Evolutionary conservation across 495 filamentous ascomycete genomes (phyloP).

Genomic region (Talaromyces liani): DNA sequence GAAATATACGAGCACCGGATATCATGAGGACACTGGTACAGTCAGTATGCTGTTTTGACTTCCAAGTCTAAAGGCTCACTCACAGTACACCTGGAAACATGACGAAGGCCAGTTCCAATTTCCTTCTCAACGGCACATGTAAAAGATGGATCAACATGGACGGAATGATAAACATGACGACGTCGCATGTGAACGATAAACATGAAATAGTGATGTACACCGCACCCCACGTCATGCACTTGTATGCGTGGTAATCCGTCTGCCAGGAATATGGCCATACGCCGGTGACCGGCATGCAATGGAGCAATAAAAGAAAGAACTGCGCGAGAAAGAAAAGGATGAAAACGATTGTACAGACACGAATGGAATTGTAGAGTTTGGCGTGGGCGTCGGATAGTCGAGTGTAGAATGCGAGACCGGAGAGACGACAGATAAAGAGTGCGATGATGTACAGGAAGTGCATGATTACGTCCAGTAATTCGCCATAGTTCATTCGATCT

Average conservation of each 20-base stretch:
- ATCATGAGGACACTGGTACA: conserved; percentile 32
- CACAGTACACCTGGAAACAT: conserved; percentile 40
- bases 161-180: conserved; percentile 37
- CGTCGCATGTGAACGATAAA: conserved; percentile 33
- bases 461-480: background rate
- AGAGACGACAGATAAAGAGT: conserved; percentile 3
- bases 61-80: conserved; percentile 8
- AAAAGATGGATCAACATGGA: conserved; percentile 30
- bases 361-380: background rate
- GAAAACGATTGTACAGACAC: background rate
- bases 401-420: conserved; percentile 4
- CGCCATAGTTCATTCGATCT: background rate
- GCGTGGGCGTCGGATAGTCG: conserved; percentile 5
- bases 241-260: conserved; percentile 19
- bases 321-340: background rate
- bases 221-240: conserved; percentile 33
- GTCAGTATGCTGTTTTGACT: background rate
- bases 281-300: conserved; percentile 5
- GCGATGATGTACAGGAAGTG: conserved; percentile 7
- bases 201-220: conserved; percentile 38
- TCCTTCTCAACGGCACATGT: conserved; percentile 24
- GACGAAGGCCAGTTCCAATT: conserved; percentile 30
- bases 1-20: conserved; percentile 32
- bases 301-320: conserved; percentile 5
- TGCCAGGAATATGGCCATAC: conserved; percentile 17